Evolutionary conservation across 106 monocot species (phyloP).

Genomic region (Dendrobium huoshanense): DNA sequence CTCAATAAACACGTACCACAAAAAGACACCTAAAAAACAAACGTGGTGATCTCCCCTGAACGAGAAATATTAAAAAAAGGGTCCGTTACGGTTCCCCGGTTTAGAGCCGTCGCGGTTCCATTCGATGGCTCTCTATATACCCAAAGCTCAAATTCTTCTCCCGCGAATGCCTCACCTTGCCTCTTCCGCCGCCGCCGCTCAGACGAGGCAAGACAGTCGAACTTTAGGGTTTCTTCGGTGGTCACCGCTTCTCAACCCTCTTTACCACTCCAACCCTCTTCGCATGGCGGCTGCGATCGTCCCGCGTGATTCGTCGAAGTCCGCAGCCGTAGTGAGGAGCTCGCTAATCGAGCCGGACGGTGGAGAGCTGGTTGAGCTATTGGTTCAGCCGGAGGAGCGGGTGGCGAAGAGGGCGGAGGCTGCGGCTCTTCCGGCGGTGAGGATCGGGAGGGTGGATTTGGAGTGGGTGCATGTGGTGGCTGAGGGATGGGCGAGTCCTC

Average conservation of each 20-base stretch:
- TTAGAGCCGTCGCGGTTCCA: not conserved
- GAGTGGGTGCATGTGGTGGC: conserved; percentile 90
- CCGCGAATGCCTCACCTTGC: not conserved
- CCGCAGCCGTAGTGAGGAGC: conserved; percentile 21
- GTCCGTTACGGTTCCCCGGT: not conserved
- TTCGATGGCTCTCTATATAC: conserved; percentile 1
- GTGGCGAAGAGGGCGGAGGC: conserved; percentile 45
- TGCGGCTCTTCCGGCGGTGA: conserved; percentile 38
- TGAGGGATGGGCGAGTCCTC: conserved; percentile 99
- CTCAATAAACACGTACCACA: not conserved
- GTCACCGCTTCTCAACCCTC: not conserved
- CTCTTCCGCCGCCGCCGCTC: not conserved
- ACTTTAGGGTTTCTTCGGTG: not conserved
- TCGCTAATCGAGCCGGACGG: conserved; percentile 94
- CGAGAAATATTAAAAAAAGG: not conserved
- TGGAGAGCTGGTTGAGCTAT: conserved; percentile 64
- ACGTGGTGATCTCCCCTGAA: not conserved
- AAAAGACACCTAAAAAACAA: not conserved
- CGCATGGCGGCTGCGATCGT: conserved; percentile 2
- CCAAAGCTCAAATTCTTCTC: not conserved
- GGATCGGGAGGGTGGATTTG: conserved; percentile 51
- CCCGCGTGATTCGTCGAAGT: not conserved
- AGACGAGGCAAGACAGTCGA: not conserved
- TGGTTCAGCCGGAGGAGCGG: conserved; percentile 37
- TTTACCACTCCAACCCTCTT: conserved; percentile 19